These are phyloP conservation scores for Pezicula carpinea DNA, from an alignment of 2,329 filamentous ascomycete genomes.

Conservation along the genomic window DNA sequence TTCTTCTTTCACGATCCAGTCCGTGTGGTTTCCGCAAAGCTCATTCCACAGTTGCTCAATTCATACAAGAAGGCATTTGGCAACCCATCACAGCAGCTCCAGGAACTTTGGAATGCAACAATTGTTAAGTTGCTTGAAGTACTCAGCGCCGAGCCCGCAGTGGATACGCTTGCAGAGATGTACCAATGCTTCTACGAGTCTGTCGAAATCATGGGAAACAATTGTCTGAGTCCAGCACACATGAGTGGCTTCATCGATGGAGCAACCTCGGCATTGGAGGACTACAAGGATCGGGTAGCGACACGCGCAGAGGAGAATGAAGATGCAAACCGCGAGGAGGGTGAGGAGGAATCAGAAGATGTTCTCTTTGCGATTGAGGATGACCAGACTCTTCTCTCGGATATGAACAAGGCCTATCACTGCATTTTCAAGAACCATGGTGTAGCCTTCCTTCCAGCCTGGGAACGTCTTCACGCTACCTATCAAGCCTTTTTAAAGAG, in stretches of 20 bases:
- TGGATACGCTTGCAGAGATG: slow-evolving; percentile 97
- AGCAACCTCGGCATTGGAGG: slow-evolving; percentile 79
- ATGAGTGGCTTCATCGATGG: slow-evolving; percentile 86
- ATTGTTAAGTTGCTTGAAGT: slow-evolving; percentile 92
- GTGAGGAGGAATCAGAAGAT: slow-evolving; percentile 85
- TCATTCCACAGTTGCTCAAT: slow-evolving; percentile 87
- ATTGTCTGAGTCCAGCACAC: slow-evolving; percentile 71
- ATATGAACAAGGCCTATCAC: slow-evolving; percentile 99
- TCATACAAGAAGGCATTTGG: slow-evolving; percentile 93
- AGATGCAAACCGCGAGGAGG: slow-evolving; percentile 71
- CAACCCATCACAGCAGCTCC: slow-evolving; percentile 70
- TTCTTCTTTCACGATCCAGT: slow-evolving; percentile 99
- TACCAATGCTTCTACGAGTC: slow-evolving; percentile 99
- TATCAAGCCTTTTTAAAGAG: slow-evolving; percentile 84
- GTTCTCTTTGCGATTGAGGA: slow-evolving; percentile 90
- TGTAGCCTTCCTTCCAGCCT: slow-evolving; percentile 75
- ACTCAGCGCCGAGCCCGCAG: slow-evolving; percentile 85
- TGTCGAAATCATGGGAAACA: slow-evolving; percentile 86
- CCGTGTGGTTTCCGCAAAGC: slow-evolving; percentile 88
- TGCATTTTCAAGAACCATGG: slow-evolving; percentile 98
- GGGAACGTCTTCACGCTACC: slow-evolving; percentile 79
- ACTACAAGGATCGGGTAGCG: slow-evolving; percentile 85
- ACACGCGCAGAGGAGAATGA: slow-evolving; percentile 79
- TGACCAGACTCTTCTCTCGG: slow-evolving; percentile 90
- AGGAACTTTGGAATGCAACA: slow-evolving; percentile 78